These are phyloP conservation scores for Pascua sp. DNA, from an alignment of 1,284 basidiomycete genomes.

Conservation along the genomic window DNA sequence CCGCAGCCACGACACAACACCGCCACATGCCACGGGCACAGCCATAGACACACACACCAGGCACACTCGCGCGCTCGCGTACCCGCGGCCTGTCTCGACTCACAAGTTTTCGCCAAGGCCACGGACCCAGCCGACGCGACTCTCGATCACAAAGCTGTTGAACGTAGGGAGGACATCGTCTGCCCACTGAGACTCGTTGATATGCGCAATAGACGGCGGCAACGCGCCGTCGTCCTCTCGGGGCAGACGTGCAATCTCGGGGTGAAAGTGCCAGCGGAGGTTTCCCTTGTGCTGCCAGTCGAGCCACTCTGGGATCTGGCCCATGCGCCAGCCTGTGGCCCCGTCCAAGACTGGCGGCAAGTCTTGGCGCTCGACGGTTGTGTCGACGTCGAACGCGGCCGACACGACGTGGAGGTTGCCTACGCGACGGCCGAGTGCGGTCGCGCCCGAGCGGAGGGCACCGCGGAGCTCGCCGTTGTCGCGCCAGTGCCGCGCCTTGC, in stretches of 20 bases:
- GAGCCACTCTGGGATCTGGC: slow-evolving; percentile 40
- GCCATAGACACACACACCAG: too few relatives aligned
- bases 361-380: slow-evolving; percentile 1
- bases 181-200: slow-evolving; percentile 31
- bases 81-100: neutral
- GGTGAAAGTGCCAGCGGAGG: slow-evolving; percentile 40
- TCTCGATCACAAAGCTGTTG: slow-evolving; percentile 41
- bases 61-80: too few relatives aligned
- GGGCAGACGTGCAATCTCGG: slow-evolving; percentile 32
- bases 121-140: slow-evolving; percentile 26
- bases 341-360: neutral
- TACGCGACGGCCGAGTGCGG: slow-evolving; percentile 17
- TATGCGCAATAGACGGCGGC: neutral
- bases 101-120: slow-evolving; percentile 31
- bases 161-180: slow-evolving; percentile 31
- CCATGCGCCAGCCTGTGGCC: slow-evolving; percentile 24
- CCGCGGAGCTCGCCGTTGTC: slow-evolving; percentile 44
- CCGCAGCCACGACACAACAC: too few relatives aligned
- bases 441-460: slow-evolving; percentile 29
- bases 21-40: too few relatives aligned
- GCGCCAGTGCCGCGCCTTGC: slow-evolving; percentile 28
- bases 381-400: slow-evolving; percentile 26
- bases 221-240: slow-evolving; percentile 21
- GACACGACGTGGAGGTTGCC: slow-evolving; percentile 35
- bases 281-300: slow-evolving; percentile 23